Evolutionary conservation across 352 stramenopile genomes (phyloP).

Genomic region (Phytophthora tubulina): DNA sequence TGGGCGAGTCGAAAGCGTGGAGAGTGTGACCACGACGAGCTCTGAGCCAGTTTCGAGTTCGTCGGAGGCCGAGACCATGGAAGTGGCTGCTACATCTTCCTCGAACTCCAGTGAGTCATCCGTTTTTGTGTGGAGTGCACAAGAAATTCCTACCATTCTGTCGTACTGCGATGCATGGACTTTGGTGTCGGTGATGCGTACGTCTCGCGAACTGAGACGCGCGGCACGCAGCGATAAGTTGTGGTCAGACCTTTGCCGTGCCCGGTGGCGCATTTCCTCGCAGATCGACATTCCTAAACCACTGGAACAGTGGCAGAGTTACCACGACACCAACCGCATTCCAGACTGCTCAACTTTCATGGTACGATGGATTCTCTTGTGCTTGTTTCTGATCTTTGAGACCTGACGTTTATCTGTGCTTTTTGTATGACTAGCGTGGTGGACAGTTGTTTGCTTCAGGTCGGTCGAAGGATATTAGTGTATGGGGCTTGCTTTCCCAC

Average conservation of each 20-base stretch:
- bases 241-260: slow-evolving; percentile 46
- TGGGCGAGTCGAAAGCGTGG: slow-evolving; percentile 23
- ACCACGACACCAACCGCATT: slow-evolving; percentile 52
- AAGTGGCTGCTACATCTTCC: slow-evolving; percentile 1
- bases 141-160: slow-evolving; percentile 56
- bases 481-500: slow-evolving; percentile 57
- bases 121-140: slow-evolving; percentile 45
- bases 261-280: slow-evolving; percentile 43
- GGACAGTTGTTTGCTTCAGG: slow-evolving; percentile 50
- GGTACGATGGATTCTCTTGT: slow-evolving; percentile 30
- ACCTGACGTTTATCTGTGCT: not conserved
- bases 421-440: slow-evolving; percentile 23
- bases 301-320: slow-evolving; percentile 43
- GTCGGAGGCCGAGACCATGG: slow-evolving; percentile 5
- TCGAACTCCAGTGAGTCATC: slow-evolving; percentile 8
- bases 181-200: slow-evolving; percentile 46
- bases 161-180: slow-evolving; percentile 65
- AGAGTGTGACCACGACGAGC: slow-evolving; percentile 18
- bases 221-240: slow-evolving; percentile 35
- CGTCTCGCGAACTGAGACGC: slow-evolving; percentile 40
- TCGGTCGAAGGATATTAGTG: slow-evolving; percentile 29
- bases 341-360: slow-evolving; percentile 47
- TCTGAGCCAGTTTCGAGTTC: slow-evolving; percentile 19
- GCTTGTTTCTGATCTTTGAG: not conserved
- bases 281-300: slow-evolving; percentile 11